These are phyloP conservation scores for Rhodotorula sp. DNA, from an alignment of 1,284 basidiomycete species.

Conservation along the genomic window DNA sequence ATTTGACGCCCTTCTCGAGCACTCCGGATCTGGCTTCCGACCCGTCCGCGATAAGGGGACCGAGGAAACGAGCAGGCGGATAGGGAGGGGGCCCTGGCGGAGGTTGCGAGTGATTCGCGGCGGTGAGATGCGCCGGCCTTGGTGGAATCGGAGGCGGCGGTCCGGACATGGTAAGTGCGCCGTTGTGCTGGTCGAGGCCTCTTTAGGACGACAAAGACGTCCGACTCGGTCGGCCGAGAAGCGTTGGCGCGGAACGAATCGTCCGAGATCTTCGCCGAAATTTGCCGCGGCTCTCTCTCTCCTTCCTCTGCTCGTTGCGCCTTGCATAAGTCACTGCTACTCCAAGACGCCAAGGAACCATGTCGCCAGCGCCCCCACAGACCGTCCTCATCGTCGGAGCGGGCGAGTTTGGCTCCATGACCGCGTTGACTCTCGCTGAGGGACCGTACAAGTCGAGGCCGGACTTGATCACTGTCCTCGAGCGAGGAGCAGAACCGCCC, in stretches of 20 bases:
- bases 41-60: conserved; percentile 16
- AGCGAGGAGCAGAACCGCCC: conserved; percentile 17
- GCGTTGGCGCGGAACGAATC: not conserved
- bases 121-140: not conserved
- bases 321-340: not conserved
- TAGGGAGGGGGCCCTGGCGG: conserved; percentile 6
- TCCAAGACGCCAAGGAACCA: not conserved
- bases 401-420: conserved; percentile 30
- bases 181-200: not conserved
- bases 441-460: conserved; percentile 12
- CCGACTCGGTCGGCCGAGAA: not conserved
- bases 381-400: conserved; percentile 29
- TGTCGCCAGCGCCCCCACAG: conserved; percentile 11
- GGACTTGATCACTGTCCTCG: conserved; percentile 32
- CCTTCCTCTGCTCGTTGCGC: no score
- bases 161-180: not conserved
- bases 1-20: conserved; percentile 24
- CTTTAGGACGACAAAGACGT: not conserved
- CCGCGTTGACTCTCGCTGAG: conserved; percentile 27
- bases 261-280: not conserved
- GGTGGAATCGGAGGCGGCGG: conserved; percentile 13
- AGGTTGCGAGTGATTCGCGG: not conserved
- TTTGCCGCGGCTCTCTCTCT: not conserved
- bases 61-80: conserved; percentile 5
- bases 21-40: conserved; percentile 2